These are phyloP conservation scores for Stentor coeruleus DNA, from an alignment of 73 alveolate genomes.

Conservation along the genomic window DNA sequence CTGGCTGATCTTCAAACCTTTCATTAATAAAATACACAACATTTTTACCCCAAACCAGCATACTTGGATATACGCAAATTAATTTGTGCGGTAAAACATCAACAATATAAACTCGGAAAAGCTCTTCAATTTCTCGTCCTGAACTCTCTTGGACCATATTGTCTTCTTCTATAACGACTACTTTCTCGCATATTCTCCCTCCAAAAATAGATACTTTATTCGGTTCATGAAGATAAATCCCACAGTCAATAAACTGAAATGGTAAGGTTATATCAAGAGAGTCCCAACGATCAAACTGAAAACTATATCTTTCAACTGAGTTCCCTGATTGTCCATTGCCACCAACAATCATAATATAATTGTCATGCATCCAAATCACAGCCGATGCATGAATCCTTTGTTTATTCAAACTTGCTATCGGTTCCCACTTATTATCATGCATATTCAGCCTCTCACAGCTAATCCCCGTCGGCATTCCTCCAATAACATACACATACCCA, in stretches of 20 bases:
- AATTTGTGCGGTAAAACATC: not conserved
- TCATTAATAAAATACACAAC: not conserved
- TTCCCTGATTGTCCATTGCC: not conserved
- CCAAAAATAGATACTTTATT: not conserved
- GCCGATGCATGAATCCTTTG: conserved; percentile 7
- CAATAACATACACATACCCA: conserved; percentile 4
- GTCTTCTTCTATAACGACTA: conserved; percentile 1
- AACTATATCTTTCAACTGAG: conserved; percentile 13
- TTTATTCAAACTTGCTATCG: conserved; percentile 1
- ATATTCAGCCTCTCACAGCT: not conserved
- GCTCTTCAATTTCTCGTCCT: not conserved
- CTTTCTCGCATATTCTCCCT: not conserved
- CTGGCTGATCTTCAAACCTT: not conserved
- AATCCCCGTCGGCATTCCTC: conserved; percentile 15
- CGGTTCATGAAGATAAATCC: not conserved
- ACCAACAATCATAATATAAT: conserved; percentile 3
- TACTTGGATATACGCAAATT: not conserved
- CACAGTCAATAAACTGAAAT: not conserved
- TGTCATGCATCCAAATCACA: not conserved
- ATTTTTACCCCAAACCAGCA: not conserved
- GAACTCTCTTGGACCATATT: not conserved
- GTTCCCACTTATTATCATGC: not conserved
- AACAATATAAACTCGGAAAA: not conserved
- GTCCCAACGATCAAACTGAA: conserved; percentile 17
- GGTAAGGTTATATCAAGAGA: not conserved